These are phyloP conservation scores for Panicum miliaceum DNA, from an alignment of 176 grass and related monocot genomes.

Conservation along the genomic window DNA sequence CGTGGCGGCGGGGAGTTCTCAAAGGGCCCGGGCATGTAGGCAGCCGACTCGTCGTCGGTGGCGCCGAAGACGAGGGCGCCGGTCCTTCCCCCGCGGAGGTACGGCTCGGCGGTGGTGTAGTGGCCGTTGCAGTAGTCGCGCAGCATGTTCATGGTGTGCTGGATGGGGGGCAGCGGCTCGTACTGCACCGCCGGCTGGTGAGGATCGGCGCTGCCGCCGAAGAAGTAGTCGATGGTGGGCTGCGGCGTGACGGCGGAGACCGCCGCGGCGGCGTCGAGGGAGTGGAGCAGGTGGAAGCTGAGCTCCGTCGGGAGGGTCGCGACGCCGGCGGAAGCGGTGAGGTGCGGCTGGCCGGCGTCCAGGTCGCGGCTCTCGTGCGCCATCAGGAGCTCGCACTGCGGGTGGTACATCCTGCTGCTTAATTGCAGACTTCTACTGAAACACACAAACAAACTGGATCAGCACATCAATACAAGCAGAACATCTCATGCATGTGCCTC, in stretches of 20 bases:
- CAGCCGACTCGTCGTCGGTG: slow-evolving; percentile 39
- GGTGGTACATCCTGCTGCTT: slow-evolving; percentile 51
- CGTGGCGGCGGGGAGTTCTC: slow-evolving; percentile 39
- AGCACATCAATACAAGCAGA: not conserved
- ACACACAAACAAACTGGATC: slow-evolving; percentile 1
- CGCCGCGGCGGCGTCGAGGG: slow-evolving; percentile 41
- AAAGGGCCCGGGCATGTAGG: slow-evolving; percentile 41
- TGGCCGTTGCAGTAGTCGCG: slow-evolving; percentile 54
- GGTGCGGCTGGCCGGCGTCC: slow-evolving; percentile 44
- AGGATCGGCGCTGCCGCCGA: slow-evolving; percentile 32
- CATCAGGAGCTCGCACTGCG: slow-evolving; percentile 58
- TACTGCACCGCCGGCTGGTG: slow-evolving; percentile 36
- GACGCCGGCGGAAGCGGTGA: slow-evolving; percentile 4
- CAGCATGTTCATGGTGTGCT: slow-evolving; percentile 49
- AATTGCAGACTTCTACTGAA: not conserved
- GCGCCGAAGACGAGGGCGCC: slow-evolving; percentile 55
- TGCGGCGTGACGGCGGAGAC: slow-evolving; percentile 19
- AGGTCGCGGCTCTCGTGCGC: slow-evolving; percentile 44
- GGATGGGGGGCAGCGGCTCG: slow-evolving; percentile 31
- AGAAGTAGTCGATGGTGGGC: slow-evolving; percentile 57
- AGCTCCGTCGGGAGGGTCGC: slow-evolving; percentile 17
- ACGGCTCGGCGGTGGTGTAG: slow-evolving; percentile 38
- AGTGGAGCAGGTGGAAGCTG: slow-evolving; percentile 58
- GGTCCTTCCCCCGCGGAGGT: slow-evolving; percentile 33
- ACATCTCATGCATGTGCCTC: too few species aligned